These are phyloP conservation scores for Protomyces lactucae-debilis DNA, from an alignment of 1,139 yeast genomes.

Conservation along the genomic window DNA sequence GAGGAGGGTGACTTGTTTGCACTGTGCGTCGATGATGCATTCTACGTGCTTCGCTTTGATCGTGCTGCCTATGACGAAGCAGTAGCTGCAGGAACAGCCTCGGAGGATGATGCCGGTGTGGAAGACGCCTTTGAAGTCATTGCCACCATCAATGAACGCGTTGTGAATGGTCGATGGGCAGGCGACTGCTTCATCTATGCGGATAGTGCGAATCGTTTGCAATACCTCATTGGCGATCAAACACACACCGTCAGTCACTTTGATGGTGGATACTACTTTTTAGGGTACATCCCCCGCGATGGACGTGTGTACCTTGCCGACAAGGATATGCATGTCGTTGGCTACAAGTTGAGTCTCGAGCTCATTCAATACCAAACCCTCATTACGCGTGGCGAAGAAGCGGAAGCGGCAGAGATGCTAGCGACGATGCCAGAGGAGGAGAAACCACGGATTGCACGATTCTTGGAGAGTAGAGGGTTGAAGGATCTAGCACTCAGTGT, in stretches of 20 bases:
- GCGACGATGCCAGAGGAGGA: conserved; percentile 64
- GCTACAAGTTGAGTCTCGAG: conserved; percentile 75
- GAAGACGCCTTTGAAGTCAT: conserved; percentile 81
- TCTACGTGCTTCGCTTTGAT: conserved; percentile 75
- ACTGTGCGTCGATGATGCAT: conserved; percentile 66
- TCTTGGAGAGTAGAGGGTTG: conserved; percentile 87
- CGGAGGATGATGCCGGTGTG: conserved; percentile 80
- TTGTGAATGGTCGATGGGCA: conserved; percentile 88
- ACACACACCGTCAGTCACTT: conserved; percentile 89
- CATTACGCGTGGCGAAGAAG: conserved; percentile 88
- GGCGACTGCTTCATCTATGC: conserved; percentile 96
- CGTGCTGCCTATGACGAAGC: conserved; percentile 64
- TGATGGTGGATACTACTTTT: conserved; percentile 77
- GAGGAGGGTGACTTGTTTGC: conserved; percentile 87
- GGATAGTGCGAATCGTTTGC: conserved; percentile 76
- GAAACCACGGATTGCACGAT: conserved; percentile 76
- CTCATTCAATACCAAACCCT: conserved; percentile 93
- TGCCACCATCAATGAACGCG: conserved; percentile 72
- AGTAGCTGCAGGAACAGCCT: conserved; percentile 48
- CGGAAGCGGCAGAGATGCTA: conserved; percentile 62
- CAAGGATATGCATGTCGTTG: conserved; percentile 75
- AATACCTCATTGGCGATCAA: conserved; percentile 92
- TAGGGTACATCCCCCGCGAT: conserved; percentile 88
- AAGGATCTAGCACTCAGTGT: conserved; percentile 74
- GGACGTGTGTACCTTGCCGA: conserved; percentile 85